These are phyloP conservation scores for Phanerodontia chrysosporium DNA, from an alignment of 768 basidiomycete genomes.

Conservation along the genomic window DNA sequence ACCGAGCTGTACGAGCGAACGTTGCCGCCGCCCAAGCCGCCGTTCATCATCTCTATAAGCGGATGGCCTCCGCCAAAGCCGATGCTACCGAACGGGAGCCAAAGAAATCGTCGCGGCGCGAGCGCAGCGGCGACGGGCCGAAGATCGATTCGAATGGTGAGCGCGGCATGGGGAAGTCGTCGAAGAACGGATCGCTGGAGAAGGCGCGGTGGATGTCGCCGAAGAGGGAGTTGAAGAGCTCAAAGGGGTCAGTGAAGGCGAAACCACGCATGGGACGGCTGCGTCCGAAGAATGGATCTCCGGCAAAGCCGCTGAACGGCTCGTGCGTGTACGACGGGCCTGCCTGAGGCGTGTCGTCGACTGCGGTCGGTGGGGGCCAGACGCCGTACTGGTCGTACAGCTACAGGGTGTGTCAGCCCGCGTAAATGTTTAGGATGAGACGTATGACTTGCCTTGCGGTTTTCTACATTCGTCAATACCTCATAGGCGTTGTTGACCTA, in stretches of 20 bases:
- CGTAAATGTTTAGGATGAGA: background rate
- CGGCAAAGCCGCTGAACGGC: conserved; percentile 38
- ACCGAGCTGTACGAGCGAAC: conserved; percentile 22
- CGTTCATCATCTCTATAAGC: conserved; percentile 5
- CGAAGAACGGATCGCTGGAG: conserved; percentile 32
- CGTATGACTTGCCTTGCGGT: conserved; percentile 42
- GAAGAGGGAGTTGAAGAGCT: conserved; percentile 70
- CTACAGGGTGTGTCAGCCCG: conserved; percentile 26
- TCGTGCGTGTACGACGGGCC: conserved; percentile 15
- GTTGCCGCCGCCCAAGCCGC: conserved; percentile 3
- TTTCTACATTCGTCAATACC: conserved; percentile 58
- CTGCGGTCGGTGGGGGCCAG: conserved; percentile 59
- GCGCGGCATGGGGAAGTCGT: conserved; percentile 5
- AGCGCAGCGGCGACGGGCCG: conserved; percentile 8
- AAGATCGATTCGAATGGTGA: conserved; percentile 14
- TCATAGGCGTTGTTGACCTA: conserved; percentile 80
- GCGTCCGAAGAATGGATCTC: conserved; percentile 38
- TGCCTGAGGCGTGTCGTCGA: conserved; percentile 9
- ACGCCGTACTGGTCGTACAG: conserved; percentile 67
- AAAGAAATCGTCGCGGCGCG: background rate
- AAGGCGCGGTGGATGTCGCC: conserved; percentile 36
- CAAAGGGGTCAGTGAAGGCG: conserved; percentile 70
- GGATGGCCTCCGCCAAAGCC: conserved; percentile 1
- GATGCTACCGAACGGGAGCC: conserved; percentile 8
- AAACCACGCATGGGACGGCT: conserved; percentile 26